Evolutionary conservation across 768 basidiomycete species (phyloP).

Genomic region (Tephrocybe sp.): DNA sequence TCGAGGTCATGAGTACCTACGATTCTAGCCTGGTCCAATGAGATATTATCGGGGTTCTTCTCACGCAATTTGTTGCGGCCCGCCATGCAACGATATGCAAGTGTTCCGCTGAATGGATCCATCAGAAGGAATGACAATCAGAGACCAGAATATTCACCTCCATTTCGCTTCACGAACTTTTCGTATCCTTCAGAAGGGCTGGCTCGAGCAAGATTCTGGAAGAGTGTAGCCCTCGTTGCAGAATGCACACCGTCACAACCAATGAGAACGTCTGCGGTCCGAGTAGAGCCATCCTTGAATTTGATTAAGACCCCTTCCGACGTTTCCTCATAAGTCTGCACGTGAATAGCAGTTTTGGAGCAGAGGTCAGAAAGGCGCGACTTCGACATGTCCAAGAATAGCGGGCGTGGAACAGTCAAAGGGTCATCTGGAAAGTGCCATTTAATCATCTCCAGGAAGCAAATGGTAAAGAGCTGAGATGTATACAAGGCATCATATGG

Average conservation of each 20-base stretch:
- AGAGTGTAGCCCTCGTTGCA: conserved; percentile 18
- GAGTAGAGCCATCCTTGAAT: conserved; percentile 23
- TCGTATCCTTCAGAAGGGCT: neutral
- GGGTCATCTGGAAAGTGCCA: conserved; percentile 17
- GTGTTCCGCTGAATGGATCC: neutral
- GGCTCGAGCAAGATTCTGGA: neutral
- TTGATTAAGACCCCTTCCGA: conserved; percentile 14
- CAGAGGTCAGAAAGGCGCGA: conserved; percentile 19
- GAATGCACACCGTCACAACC: conserved; percentile 41
- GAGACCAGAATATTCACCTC: neutral
- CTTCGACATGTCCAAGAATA: conserved; percentile 22
- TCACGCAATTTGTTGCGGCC: conserved; percentile 4
- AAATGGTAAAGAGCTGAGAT: neutral
- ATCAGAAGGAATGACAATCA: neutral
- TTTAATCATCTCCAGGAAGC: neutral
- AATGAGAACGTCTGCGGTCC: conserved; percentile 33
- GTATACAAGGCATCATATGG: conserved; percentile 23
- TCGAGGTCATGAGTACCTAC: neutral
- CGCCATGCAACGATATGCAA: conserved; percentile 1
- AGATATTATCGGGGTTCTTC: neutral
- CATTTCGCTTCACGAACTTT: conserved; percentile 3
- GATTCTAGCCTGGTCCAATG: conserved; percentile 6
- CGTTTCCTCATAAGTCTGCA: conserved; percentile 12
- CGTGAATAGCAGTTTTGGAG: conserved; percentile 21
- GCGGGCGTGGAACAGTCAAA: conserved; percentile 18